A percentile compares a stretch with the other conserved stretches of the same genome.
These are phyloP conservation scores for Colletotrichum paranaense DNA, from an alignment of 2,329 filamentous ascomycete genomes.

Conservation along the genomic window DNA sequence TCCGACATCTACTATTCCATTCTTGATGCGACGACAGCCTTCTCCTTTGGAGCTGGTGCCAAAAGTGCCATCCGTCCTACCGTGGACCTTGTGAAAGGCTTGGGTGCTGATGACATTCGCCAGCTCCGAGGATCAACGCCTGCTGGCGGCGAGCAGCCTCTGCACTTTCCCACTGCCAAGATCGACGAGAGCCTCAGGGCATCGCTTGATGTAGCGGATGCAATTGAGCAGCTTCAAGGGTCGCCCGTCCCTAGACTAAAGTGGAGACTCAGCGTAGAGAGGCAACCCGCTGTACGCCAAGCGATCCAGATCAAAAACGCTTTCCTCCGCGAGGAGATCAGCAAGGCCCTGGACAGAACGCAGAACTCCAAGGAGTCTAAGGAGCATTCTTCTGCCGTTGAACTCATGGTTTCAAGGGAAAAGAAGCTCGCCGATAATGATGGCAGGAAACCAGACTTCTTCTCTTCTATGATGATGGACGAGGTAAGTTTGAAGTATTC, in stretches of 20 bases:
- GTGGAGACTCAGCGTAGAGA: background rate
- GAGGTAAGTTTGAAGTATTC: background rate
- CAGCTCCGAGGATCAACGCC: background rate
- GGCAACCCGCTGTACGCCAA: background rate
- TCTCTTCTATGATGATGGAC: background rate
- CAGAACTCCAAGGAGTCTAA: background rate
- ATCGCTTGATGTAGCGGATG: background rate
- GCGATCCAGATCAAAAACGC: background rate
- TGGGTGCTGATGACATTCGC: background rate
- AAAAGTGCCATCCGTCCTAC: background rate
- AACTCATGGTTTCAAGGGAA: background rate
- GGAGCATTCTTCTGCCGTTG: background rate
- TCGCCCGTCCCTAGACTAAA: background rate
- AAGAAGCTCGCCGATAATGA: background rate
- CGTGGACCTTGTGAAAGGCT: background rate
- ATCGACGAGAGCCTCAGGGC: background rate
- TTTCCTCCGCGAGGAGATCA: background rate
- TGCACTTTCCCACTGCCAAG: background rate
- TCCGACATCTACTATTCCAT: conserved; percentile 43
- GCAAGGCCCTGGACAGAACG: background rate
- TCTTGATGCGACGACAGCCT: conserved; percentile 45
- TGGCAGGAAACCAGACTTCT: background rate
- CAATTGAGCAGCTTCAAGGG: background rate
- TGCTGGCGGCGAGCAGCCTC: background rate
- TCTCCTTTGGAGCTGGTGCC: conserved; percentile 39